A percentile compares a stretch with the other conserved stretches of the same genome.
phyloP scores from a whole-genome alignment of 805 yeast genomes.

The Kregervanrija pseudodelftensis region DNA sequence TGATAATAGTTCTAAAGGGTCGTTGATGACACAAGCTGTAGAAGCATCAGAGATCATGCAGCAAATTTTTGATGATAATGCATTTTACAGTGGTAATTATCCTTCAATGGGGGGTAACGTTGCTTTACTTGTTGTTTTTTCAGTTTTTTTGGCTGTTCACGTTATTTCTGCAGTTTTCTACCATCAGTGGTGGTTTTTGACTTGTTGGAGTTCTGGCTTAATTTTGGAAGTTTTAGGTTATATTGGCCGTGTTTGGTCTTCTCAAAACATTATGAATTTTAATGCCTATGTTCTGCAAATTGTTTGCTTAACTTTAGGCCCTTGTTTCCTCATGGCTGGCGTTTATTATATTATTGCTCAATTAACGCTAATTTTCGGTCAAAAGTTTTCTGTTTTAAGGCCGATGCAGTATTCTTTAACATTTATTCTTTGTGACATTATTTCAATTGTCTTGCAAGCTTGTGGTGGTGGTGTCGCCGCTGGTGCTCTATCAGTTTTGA shows the following conservation, averaged over 20 bases:
- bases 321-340: constrained; percentile 82
- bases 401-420: constrained; percentile 59
- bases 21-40: constrained; percentile 16
- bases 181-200: constrained; percentile 60
- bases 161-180: constrained; percentile 34
- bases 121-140: constrained; percentile 50
- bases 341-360: constrained; percentile 68
- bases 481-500: constrained; percentile 27
- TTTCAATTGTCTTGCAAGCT: constrained; percentile 62
- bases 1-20: constrained; percentile 5
- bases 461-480: constrained; percentile 74
- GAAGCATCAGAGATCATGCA: constrained; percentile 17
- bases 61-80: constrained; percentile 10
- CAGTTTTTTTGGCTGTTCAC: constrained; percentile 37
- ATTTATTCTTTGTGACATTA: constrained; percentile 59
- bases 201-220: constrained; percentile 48
- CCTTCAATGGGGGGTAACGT: constrained; percentile 55
- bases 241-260: constrained; percentile 47
- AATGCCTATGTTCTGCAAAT: constrained; percentile 55
- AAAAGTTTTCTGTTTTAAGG: constrained; percentile 38
- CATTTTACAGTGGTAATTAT: constrained; percentile 31
- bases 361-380: constrained; percentile 54
- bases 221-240: constrained; percentile 65
- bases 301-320: constrained; percentile 66
- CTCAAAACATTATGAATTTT: constrained; percentile 26